Base-by-base conservation (phyloP, 768 basidiomycete genomes). In the Rhizopogon salebrosus region DNA sequence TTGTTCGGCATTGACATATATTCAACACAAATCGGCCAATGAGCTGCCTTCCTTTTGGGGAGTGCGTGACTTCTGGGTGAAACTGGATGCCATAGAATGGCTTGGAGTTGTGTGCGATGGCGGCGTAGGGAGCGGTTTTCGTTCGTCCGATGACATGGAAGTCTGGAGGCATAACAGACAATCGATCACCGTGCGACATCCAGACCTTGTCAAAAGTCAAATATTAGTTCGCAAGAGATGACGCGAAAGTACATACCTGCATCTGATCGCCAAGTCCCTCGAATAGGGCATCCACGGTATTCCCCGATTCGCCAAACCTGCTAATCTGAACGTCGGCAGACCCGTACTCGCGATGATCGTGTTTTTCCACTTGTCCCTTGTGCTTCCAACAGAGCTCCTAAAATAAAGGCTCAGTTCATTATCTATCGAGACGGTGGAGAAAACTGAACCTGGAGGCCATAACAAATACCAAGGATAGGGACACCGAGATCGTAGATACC, bases 161-260 rank as follows among this genome's bases (percentile, higher is more conserved):
- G 61, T 87, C 75, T 0, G 84, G 71, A 14, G 95, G 97, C 2
- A 88, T 80, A 45, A 77, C 80, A 24, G 84, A 87, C 31, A 98
- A 79, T 58, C 95, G 92, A 70, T 98, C 97, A 10, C 95, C 94
- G 66, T 99, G 97, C 16, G 95, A 98, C 97, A 98, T 98, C 97
- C 97, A 98, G 46, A 98, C 95, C 95, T 98, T 4, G 51, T 35
- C 37, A 10, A 20, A 26, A 43, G 43, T 51, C 34, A 34, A n/a
- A 51, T 31, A 37, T 18, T 24, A 8, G 38, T 23, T 13, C 16
- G 16, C 29, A 26, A 13, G 11, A 13, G 1, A 22, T 27, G 51
- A 40, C 18, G 38, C 18, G 13, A 26, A 26, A 9, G 48, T 31
- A 59, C 74, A 39, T 60, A 92, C 95, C 79, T 92, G 88, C 78